Base-by-base conservation (phyloP, 352 stramenopile species). In the Phytophthora palmivora region DNA sequence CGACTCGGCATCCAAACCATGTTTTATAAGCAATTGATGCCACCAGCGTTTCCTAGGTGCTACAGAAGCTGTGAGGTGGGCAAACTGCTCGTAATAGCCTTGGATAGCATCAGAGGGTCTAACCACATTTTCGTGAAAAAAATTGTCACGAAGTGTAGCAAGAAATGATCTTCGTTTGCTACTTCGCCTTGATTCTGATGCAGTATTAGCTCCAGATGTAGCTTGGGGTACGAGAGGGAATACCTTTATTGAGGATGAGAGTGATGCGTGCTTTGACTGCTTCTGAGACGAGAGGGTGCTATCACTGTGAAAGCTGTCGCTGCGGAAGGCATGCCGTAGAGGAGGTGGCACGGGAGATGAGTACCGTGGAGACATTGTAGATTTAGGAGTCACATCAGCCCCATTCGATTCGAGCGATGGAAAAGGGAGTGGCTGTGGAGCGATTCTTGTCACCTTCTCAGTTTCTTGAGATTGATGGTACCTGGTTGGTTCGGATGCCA, bases 11-110 rank as follows among this genome's bases (percentile, higher is more conserved):
- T 81, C 64, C 12, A 86, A 58, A 21, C 78, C 83, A 22, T 43
- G 49, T 2, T 38, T 44, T 24, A 78, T 51, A 6, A 89, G 47
- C 0, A 88, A 8, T 2, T 22, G 45, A 6, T 49, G 58, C 77
- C 75, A 89, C 78, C 76, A 82, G 18, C 56, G 59, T 3, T 50
- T 56, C 2, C 19, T 46, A 0, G 44, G 48, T 2, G 38, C 37
- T 30, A 62, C 38, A 2, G 65, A 62, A 1, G 55, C 49, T 3
- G 62, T 54, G 5, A 74, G 58, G 24, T 69, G 73, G 6, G 74
- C 44, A 11, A 84, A 70, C 22, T 79, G 69, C 11, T 89, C 70
- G 18, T 88, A 88, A 24, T 83, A 89, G 2, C 79, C 76, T 16
- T 79, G 74, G 26, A 89, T 87, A 15, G 62, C 73, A 37, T 88